Evolutionary conservation across 768 basidiomycete genomes (phyloP), one percentile per base, ranked within the genome.

Genomic region (Tulasnella sp.): DNA sequence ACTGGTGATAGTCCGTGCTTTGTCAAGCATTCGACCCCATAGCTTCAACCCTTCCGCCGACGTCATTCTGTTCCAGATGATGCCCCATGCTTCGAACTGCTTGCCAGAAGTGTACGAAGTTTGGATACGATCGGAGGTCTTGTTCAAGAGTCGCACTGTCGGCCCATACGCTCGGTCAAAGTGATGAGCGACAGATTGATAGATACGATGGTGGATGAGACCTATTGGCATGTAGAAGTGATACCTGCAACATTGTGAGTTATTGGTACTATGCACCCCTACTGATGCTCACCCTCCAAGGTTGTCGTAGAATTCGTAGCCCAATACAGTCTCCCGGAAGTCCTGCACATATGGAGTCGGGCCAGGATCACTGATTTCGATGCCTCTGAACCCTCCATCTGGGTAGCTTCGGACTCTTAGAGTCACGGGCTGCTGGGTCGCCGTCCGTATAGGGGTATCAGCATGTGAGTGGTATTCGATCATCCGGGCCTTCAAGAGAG

Each of bases 21-120:
- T 42, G 29, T 75, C 51, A 35, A 48, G 55, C 74, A 75, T 26
- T 51, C 55, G 44, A 23, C 44, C 74, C 29, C 74, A 44, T 4
- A 75, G 46, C 16, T 44, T 55, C 10, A 57, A 37, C 46, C 74
- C 74, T 32, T 75, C 42, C 16, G 44, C 74, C 57, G 74, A 46
- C 51, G 74, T 37, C 74, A 75, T 37, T 37, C 74, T n/a, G 51
- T 75, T 55, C 74, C 74, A 75, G 40, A 75, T 39, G 74, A 75
- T 1, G 15, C 51, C 39, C 74, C 74, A 75, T 29, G 74, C 74
- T 51, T 75, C 74, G 74, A 51, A 75, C 51, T 75, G 74, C 51
- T 75, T 75, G 29, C 74, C 74, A 9, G 74, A 75, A 37, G 74
- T 23, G 35, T 29, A 75, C 18, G 74, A 75, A n/a, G 44, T 57